Base-by-base conservation (phyloP, 164 flowering plant species). In the Saururus chinensis region DNA sequence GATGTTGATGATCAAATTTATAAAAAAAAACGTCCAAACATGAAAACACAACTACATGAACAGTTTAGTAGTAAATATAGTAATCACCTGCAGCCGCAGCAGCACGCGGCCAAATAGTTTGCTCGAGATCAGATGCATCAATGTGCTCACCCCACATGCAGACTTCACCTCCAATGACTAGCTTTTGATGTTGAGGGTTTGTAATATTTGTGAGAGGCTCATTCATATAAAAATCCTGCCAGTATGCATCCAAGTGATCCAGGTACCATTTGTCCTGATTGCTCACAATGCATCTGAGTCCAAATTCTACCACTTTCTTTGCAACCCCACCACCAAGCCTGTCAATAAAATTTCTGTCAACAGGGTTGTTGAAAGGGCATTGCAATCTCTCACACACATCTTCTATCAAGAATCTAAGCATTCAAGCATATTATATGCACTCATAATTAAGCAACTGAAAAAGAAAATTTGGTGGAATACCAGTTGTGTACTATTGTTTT, bases 21-120 rank as follows among this genome's bases (percentile, higher is more conserved):
- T n/a, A n/a, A n/a, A n/a, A n/a, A n/a, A n/a, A n/a, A n/a, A n/a
- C n/a, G 4, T 1, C 17, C 14, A 45, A 45, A 12, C 14, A 12
- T 45, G 17, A 45, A 17, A 45, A 45, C 11, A 45, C 14, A 12
- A 45, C 2, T 2, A 45, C 14, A 45, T 8, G 17, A 9, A 45
- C 49, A 12, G 11, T 45, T 13, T 17, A 45, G 11, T 45, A 12
- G 14, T 45, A 8, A 8, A 41, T 41, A 41, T 41, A 12, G 17
- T 12, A 45, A 45, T 45, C 49, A 89, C 96, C 96, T 81, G 96
- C 96, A 70, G 96, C 96, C 40, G 96, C 96, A n/a, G 93, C 96
- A 71, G 93, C 96, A 48, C 93, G 86, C 8, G 96, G 96, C 96
- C 96, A 89, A 64, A 89, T 87, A 24, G 93, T 89, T 72, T 87